These are phyloP conservation scores for Stromatinia cepivora DNA, from an alignment of 2,329 filamentous ascomycete genomes.

Conservation along the genomic window DNA sequence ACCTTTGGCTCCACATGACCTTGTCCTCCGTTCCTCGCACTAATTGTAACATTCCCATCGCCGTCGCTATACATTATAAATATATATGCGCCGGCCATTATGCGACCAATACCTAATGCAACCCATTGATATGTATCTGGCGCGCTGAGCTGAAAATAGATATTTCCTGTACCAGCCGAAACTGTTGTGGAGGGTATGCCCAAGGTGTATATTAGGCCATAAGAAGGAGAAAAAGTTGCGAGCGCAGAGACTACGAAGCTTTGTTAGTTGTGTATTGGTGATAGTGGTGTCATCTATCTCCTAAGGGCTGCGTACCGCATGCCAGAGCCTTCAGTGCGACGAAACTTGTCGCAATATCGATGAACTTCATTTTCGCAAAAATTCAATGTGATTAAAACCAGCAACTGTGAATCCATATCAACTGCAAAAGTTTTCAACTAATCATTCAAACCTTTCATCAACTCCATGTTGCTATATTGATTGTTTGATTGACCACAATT, in stretches of 20 bases:
- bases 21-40: slow-evolving; percentile 46
- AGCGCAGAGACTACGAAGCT: neutral
- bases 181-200: slow-evolving; percentile 27
- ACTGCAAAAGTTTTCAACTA: neutral
- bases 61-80: slow-evolving; percentile 58
- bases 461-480: neutral
- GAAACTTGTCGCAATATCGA: neutral
- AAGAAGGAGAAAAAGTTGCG: neutral
- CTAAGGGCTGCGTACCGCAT: neutral
- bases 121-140: slow-evolving; percentile 56
- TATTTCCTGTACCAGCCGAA: slow-evolving; percentile 45
- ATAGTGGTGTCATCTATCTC: neutral
- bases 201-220: slow-evolving; percentile 32
- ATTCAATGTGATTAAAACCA: neutral
- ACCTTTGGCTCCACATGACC: slow-evolving; percentile 49
- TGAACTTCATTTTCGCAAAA: slow-evolving; percentile 1
- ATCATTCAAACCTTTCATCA: neutral
- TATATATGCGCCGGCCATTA: slow-evolving; percentile 58
- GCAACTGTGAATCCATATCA: neutral
- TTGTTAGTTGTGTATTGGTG: neutral
- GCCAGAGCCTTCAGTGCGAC: neutral
- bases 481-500: neutral
- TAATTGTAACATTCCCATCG: slow-evolving; percentile 55
- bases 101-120: slow-evolving; percentile 54
- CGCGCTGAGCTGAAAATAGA: slow-evolving; percentile 58